Evolutionary conservation across 176 grass and related monocot species (phyloP).

Genomic region (Cymbopogon citratus): DNA sequence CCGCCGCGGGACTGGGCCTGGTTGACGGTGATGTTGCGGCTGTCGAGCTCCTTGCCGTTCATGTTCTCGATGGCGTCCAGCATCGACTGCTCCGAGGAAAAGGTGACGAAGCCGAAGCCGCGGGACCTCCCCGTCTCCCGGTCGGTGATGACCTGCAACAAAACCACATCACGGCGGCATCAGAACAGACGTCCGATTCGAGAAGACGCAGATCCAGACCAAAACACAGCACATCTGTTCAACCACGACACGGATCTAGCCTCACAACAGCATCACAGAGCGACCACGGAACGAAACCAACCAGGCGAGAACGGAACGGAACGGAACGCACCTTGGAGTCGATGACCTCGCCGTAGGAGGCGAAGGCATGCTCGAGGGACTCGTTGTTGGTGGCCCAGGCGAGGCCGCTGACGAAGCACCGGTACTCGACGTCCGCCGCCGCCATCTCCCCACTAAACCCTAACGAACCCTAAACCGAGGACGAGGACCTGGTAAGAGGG

Average conservation of each 20-base stretch:
- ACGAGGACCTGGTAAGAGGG: slow-evolving; percentile 31
- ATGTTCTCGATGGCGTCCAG: slow-evolving; percentile 74
- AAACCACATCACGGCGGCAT: neutral
- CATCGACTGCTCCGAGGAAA: slow-evolving; percentile 62
- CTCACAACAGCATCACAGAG: neutral
- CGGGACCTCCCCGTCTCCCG: slow-evolving; percentile 86
- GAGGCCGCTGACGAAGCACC: slow-evolving; percentile 91
- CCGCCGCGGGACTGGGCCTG: slow-evolving; percentile 72
- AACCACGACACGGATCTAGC: neutral
- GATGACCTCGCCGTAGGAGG: slow-evolving; percentile 55
- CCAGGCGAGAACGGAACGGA: too few species aligned
- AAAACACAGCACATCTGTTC: neutral
- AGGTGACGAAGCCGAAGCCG: slow-evolving; percentile 90
- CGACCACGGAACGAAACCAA: neutral
- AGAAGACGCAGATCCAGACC: neutral
- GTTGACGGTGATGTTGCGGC: slow-evolving; percentile 90
- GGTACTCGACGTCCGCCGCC: slow-evolving; percentile 73
- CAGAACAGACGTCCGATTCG: accelerated
- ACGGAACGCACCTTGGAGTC: slow-evolving; percentile 65
- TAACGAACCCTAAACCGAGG: slow-evolving; percentile 20
- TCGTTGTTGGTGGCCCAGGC: slow-evolving; percentile 82
- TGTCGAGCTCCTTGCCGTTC: slow-evolving; percentile 78
- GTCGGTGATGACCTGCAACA: slow-evolving; percentile 79
- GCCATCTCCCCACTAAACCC: slow-evolving; percentile 55
- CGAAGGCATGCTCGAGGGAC: slow-evolving; percentile 79